Evolutionary conservation across 2,329 filamentous ascomycete genomes (phyloP), one percentile per base, ranked within the genome.

Genomic region (Fusarium transvaalense): DNA sequence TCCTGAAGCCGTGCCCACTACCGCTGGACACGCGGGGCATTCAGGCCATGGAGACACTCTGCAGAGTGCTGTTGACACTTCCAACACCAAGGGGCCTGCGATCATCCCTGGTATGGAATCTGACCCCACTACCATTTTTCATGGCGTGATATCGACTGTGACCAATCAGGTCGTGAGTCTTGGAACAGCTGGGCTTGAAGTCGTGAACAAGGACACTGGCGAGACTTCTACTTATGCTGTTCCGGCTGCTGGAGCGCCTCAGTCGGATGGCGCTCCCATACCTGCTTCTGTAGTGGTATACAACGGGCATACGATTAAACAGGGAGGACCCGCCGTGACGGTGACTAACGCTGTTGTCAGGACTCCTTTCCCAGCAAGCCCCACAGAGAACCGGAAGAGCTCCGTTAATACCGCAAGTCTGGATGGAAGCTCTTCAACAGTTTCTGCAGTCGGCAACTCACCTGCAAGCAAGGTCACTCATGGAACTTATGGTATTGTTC

Each of bases 141-240:
- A 23, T n/a, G 45, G 45, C 31, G 31, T 35, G 19, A 10, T 17
- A 25, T 48, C 45, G 2, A 48, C 31, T 37, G 45, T 35, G 14
- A n/a, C 45, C 29, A 48, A 35, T 10, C 45, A 48, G 14, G 9
- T 48, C 14, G 31, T 48, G 45, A 48, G 45, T 32, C 29, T 48
- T 32, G 45, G 45, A 25, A 37, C 45, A 25, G 45, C 21, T 37
- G 45, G 45, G 10, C 32, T 48, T 48, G 45, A 48, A 35, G 45
- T 48, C 9, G 32, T 35, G 6, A 48, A 48, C 31, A 48, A 35
- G 10, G 45, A 48, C 10, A 48, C 31, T 13, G 45, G 45, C 4
- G 45, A 48, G 15, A 48, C 45, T 27, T 48, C 45, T n/a, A 48
- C 29, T 6, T 48, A 48, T 35, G 45, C 45, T 12, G 45, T 48